Conservation (phyloP, 768 basidiomycete genomes). For the Mycena filopes region DNA sequence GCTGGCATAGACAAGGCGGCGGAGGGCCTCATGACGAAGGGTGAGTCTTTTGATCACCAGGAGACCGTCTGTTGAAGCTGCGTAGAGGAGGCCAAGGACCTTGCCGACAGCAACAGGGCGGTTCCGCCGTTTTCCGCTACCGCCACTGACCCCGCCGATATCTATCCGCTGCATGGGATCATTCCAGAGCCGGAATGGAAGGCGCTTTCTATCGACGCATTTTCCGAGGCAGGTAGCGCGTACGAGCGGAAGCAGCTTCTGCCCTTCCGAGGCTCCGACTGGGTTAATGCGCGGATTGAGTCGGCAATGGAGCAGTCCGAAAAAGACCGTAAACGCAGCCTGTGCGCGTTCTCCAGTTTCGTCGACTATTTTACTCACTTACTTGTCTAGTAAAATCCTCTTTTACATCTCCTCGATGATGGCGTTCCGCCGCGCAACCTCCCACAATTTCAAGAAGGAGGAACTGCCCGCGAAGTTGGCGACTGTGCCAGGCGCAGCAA, state of each 20-base stretch:
- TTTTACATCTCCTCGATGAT: slow-evolving; percentile 88
- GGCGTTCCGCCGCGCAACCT: slow-evolving; percentile 64
- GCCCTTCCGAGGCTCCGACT: slow-evolving; percentile 70
- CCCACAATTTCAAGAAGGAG: slow-evolving; percentile 56
- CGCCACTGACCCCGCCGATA: slow-evolving; percentile 76
- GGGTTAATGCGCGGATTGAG: slow-evolving; percentile 76
- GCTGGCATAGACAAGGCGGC: slow-evolving; percentile 83
- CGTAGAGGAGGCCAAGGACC: slow-evolving; percentile 74
- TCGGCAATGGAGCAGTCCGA: slow-evolving; percentile 54
- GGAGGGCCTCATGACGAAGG: slow-evolving; percentile 71
- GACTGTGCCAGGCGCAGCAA: slow-evolving; percentile 67
- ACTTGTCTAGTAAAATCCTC: slow-evolving; percentile 69
- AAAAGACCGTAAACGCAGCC: slow-evolving; percentile 71
- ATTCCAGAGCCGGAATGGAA: slow-evolving; percentile 87
- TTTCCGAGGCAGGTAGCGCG: slow-evolving; percentile 62
- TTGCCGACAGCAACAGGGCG: slow-evolving; percentile 71
- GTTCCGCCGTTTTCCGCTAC: slow-evolving; percentile 79
- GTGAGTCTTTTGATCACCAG: slow-evolving; percentile 53
- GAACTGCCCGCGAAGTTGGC: slow-evolving; percentile 66
- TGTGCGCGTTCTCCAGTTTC: slow-evolving; percentile 46
- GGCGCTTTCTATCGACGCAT: slow-evolving; percentile 64
- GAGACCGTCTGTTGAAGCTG: slow-evolving; percentile 5
- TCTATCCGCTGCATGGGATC: slow-evolving; percentile 79
- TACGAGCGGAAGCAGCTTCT: slow-evolving; percentile 66
- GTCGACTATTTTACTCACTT: neutral